Evolutionary conservation across 2,329 filamentous ascomycete species (phyloP).

Genomic region (Colletotrichum tropicale): DNA sequence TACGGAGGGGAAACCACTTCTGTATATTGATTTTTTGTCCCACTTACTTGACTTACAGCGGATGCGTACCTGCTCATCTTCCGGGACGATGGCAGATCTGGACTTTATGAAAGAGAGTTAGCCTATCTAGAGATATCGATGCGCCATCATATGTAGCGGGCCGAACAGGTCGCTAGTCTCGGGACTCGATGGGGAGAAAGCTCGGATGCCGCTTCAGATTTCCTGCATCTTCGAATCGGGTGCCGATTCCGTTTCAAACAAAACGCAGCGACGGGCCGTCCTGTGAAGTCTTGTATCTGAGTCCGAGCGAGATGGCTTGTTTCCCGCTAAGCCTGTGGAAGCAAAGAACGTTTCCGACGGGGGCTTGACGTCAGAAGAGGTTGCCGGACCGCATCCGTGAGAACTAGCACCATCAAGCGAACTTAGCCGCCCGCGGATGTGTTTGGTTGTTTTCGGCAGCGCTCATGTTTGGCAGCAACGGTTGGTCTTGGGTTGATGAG

Average conservation of each 20-base stretch:
- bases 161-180: not conserved
- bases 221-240: not conserved
- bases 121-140: not conserved
- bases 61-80: not conserved
- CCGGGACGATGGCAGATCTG: not conserved
- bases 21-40: not conserved
- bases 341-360: not conserved
- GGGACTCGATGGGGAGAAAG: not conserved
- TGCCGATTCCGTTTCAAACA: not conserved
- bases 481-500: not conserved
- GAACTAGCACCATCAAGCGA: not conserved
- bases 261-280: not conserved
- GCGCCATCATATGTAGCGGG: not conserved
- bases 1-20: not conserved
- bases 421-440: not conserved
- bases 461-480: not conserved
- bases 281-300: not conserved
- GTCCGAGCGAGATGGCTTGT: not conserved
- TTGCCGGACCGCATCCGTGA: not conserved
- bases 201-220: not conserved
- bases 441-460: not conserved
- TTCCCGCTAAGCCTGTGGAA: conserved; percentile 1
- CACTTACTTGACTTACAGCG: not conserved
- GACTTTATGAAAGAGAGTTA: not conserved
- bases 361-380: not conserved